Conservation (phyloP, 257 asterid genomes). For the Fraxinus americana region DNA sequence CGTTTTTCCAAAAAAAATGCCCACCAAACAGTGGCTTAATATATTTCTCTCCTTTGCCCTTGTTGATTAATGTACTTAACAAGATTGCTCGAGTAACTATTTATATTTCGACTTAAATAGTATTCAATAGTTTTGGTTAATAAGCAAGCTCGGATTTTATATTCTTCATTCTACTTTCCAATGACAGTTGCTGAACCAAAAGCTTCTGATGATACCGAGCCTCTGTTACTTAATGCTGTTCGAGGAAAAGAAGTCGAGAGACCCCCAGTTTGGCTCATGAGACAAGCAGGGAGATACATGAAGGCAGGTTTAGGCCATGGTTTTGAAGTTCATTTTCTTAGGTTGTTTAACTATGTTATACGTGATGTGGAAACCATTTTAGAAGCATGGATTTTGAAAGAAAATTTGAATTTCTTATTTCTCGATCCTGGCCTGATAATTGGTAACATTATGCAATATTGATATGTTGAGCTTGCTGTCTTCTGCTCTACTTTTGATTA, state of each 20-base stretch:
- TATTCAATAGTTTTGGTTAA: not conserved
- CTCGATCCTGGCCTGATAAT: conserved; percentile 5
- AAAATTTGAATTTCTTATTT: not conserved
- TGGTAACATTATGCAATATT: conserved; percentile 16
- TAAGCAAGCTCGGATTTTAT: conserved; percentile 10
- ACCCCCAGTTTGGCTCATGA: conserved; percentile 99
- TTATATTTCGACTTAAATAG: not conserved
- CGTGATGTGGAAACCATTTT: not conserved
- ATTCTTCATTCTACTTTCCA: conserved; percentile 26
- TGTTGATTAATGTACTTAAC: not conserved
- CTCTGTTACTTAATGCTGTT: conserved; percentile 80
- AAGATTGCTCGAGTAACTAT: not conserved
- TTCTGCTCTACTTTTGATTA: conserved; percentile 37
- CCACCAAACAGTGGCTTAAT: no score
- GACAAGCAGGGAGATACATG: conserved; percentile 99
- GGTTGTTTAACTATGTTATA: no score
- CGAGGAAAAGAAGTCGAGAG: conserved; percentile 90
- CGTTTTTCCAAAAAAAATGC: no score
- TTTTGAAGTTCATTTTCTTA: not conserved
- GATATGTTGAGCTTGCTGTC: conserved; percentile 28
- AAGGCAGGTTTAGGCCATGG: conserved; percentile 78
- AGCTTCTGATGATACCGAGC: conserved; percentile 68
- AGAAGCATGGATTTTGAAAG: not conserved
- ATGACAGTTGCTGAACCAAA: conserved; percentile 90
- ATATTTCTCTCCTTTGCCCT: not conserved